Base-by-base conservation (phyloP, 257 asterid genomes). In the Scutellaria galericulata region DNA sequence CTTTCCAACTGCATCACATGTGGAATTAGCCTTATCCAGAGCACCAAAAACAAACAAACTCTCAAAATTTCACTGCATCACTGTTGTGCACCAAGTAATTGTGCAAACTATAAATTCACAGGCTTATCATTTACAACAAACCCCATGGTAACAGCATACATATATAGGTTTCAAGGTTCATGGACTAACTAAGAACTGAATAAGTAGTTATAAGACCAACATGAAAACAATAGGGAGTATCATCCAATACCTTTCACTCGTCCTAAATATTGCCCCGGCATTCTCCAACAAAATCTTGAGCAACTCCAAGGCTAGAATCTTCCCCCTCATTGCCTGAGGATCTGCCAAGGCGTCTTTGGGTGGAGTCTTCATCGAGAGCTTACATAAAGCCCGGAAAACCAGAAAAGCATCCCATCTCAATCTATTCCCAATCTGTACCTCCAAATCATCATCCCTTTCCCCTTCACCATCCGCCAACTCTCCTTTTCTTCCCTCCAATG, bases 301-400 rank as follows among this genome's bases (percentile, higher is more conserved):
- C 83, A 95, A 82, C 86, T 95, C 99, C 92, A 95, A 58, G 1
- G 99, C 98, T 83, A 95, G 83, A 77, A 92, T 95, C 88, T 95
- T 95, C 63, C 98, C 98, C 80, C 86, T 92, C 98, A 95, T 92
- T 13, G 95, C 92, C 85, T 92, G 96, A 20, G 97, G 96, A 74
- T 95, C 98, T 5, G 84, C 88, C 68, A 82, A 60, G 0, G 96
- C 96, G 71, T 92, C 99, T 82, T 92, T 95, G 1, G 97, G 97
- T 5, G 98, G 99, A 27, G 97, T 95, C 90, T 95, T 95, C 99
- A 95, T 95, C 39, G 99, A 95, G 53, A 95, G 87, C 87, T 92
- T 95, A 76, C 98, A 95, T 78, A 95, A 65, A 57, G 99, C 97
- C 53, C 99, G 84, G 74, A 95, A 95, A 77, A 95, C 97, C 82